Evolutionary conservation across 139 green algal genomes (phyloP), one percentile per base, ranked within the genome.

Genomic region (Micractinium sp.): DNA sequence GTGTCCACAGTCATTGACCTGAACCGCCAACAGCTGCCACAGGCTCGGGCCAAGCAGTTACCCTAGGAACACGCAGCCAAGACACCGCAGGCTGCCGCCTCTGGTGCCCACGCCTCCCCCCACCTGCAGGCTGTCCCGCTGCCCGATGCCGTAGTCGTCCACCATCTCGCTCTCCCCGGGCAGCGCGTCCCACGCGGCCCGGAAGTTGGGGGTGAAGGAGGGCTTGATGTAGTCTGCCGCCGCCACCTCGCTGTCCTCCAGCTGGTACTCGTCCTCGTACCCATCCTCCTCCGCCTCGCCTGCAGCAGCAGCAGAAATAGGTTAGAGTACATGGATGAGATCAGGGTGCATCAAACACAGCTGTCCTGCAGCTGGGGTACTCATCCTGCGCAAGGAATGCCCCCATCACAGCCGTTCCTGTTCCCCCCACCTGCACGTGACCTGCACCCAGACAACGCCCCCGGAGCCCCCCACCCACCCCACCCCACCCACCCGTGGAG

Each of bases 231-330:
- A 99, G 94, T 99, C 97, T 3, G 93, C 90, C 0, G 94, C 76
- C 0, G 89, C 87, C 3, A 94, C 47, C 86, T 98, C 95, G 53
- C 99, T 38, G 79, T 99, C 98, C 92, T 99, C 98, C 86, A 99
- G 93, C 91, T 97, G 94, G 93, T 99, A 99, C 94, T 99, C 98
- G 86, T 99, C 98, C 47, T 98, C 96, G 82, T 98, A 99, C 9
- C 98, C 96, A 19, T 98, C 95, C 92, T 98, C 97, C 91, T 98
- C 97, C 2, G 94, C 93, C 87, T 98, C 96, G 53, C 94, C 94
- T 94, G 94, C 75, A 84, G 0, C 7, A 5, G 9, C 47, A 56
- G 7, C 5, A 56, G 7, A 56, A 5, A 56, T 16, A 9, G 9
- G 47, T 56, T 5, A 56, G 9, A 56, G 7, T 16, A 56, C 47